Percentiles rank a stretch among this genome's conserved stretches.
These are phyloP conservation scores for Entonaema liquescens DNA, from an alignment of 495 filamentous ascomycete species.

Conservation along the genomic window DNA sequence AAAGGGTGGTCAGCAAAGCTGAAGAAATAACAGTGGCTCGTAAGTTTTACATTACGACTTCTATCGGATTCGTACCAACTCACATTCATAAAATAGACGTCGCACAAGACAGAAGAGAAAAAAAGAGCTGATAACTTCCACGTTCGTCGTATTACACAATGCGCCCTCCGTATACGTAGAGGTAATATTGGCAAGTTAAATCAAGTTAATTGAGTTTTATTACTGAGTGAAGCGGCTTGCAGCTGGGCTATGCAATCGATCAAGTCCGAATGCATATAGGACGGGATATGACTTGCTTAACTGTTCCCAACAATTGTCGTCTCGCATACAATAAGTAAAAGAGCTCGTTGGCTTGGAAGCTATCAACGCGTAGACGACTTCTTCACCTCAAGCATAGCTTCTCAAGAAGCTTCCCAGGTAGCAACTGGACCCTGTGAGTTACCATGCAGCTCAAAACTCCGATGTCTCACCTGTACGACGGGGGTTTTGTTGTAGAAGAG, in stretches of 20 bases:
- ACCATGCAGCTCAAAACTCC: conserved; percentile 39
- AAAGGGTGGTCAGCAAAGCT: conserved; percentile 21
- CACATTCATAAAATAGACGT: not conserved
- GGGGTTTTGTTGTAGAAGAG: conserved; percentile 16
- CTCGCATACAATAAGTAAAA: not conserved
- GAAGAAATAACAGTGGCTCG: conserved; percentile 13
- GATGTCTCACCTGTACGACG: conserved; percentile 32
- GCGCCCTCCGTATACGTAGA: conserved; percentile 25
- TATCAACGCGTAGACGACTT: not conserved
- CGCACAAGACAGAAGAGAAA: conserved; percentile 11
- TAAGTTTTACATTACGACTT: conserved; percentile 5
- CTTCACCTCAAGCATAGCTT: not conserved
- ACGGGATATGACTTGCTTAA: conserved; percentile 16
- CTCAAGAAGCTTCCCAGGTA: conserved; percentile 20
- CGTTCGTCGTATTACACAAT: conserved; percentile 15
- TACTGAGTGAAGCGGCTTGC: conserved; percentile 32
- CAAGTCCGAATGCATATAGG: conserved; percentile 5
- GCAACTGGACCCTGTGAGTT: conserved; percentile 32
- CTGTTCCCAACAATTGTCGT: not conserved
- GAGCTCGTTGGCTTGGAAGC: conserved; percentile 1
- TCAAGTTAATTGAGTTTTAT: conserved; percentile 22
- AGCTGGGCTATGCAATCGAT: conserved; percentile 27
- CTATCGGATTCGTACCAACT: conserved; percentile 14
- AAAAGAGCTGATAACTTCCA: not conserved
- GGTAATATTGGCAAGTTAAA: conserved; percentile 2